These are phyloP conservation scores for Hypoxylon sp. DNA, from an alignment of 2,329 filamentous ascomycete genomes.

Conservation along the genomic window DNA sequence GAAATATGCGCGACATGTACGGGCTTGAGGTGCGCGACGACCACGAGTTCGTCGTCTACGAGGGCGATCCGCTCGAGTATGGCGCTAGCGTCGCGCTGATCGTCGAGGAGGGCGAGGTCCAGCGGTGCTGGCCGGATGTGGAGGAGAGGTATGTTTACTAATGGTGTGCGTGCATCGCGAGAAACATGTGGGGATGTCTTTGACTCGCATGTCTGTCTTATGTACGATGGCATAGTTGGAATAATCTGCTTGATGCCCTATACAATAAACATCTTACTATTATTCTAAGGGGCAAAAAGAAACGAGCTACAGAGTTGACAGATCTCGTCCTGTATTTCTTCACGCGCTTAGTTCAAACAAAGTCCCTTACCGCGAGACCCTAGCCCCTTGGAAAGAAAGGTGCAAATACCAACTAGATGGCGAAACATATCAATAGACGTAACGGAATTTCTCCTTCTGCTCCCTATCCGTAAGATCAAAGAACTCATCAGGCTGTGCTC, in stretches of 20 bases:
- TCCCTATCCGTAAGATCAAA: constrained; percentile 1
- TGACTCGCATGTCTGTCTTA: no score
- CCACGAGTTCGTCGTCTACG: constrained; percentile 2
- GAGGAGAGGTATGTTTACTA: constrained; percentile 11
- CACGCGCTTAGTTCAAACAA: background rate
- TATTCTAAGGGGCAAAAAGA: no score
- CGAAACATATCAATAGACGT: constrained; percentile 2
- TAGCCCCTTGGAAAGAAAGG: background rate
- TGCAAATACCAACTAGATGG: background rate
- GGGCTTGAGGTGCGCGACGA: constrained; percentile 4
- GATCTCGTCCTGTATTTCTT: background rate
- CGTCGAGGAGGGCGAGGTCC: constrained; percentile 4
- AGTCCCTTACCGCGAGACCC: background rate
- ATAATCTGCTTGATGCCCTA: no score
- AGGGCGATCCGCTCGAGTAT: constrained; percentile 5
- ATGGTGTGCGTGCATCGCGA: no score
- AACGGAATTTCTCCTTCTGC: constrained; percentile 2
- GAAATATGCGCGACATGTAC: constrained; percentile 1
- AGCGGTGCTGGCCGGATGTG: constrained; percentile 7
- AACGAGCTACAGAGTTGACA: background rate
- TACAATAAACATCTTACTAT: no score
- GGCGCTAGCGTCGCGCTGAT: constrained; percentile 1
- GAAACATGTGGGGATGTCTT: background rate
- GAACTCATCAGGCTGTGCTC: background rate
- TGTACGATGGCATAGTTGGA: no score